These are phyloP conservation scores for Dipteronia dyeriana DNA, from an alignment of 345 rosid species.

Conservation along the genomic window DNA sequence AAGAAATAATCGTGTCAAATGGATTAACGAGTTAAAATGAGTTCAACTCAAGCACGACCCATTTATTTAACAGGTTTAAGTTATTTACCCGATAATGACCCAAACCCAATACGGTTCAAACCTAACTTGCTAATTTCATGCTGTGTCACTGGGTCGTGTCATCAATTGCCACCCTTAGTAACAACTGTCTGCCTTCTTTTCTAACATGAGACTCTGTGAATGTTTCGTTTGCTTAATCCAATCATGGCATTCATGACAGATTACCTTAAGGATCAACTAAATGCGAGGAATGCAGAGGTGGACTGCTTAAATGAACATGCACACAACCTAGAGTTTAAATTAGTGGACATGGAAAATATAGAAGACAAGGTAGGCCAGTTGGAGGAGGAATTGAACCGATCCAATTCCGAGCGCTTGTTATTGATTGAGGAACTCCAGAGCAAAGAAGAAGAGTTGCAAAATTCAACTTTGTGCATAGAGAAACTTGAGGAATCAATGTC, in stretches of 20 bases:
- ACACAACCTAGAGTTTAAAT: slow-evolving; percentile 56
- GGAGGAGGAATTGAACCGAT: slow-evolving; percentile 54
- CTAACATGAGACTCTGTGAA: not conserved
- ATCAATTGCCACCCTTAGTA: too few relatives aligned
- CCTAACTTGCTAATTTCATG: too few relatives aligned
- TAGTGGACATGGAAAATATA: slow-evolving; percentile 53
- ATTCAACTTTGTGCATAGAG: slow-evolving; percentile 46
- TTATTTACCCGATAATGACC: too few relatives aligned
- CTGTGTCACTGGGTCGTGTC: too few relatives aligned
- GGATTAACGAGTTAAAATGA: too few relatives aligned
- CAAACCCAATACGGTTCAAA: too few relatives aligned
- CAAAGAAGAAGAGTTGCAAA: slow-evolving; percentile 60
- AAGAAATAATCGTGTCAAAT: too few relatives aligned
- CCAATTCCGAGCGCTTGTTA: slow-evolving; percentile 46
- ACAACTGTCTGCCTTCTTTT: not conserved
- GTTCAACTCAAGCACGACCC: too few relatives aligned
- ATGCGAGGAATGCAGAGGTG: slow-evolving; percentile 58
- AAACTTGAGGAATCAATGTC: slow-evolving; percentile 76
- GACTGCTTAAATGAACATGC: slow-evolving; percentile 53
- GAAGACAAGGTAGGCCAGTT: slow-evolving; percentile 42
- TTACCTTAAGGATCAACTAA: slow-evolving; percentile 82
- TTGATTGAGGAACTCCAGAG: slow-evolving; percentile 57
- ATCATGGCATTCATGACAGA: slow-evolving; percentile 42
- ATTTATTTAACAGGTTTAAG: too few relatives aligned
- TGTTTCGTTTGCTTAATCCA: slow-evolving; percentile 11